Evolutionary conservation across 139 green algal genomes (phyloP).

Genomic region (Astrephomene gubernaculifera): DNA sequence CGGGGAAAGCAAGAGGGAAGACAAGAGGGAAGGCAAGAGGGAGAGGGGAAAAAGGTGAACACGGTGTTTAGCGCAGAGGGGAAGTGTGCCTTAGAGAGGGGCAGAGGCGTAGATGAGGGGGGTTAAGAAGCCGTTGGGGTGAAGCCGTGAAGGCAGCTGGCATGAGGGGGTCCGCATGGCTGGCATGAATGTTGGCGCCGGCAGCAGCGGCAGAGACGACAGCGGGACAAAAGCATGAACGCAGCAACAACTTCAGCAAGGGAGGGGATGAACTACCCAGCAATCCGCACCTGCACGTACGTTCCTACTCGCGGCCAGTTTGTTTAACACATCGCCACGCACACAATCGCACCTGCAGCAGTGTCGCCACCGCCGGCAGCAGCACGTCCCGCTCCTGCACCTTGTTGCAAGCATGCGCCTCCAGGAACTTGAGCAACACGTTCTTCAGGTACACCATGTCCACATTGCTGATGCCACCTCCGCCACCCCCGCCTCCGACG

Average conservation of each 20-base stretch:
- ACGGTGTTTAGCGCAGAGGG: not conserved
- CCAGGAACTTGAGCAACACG: slow-evolving; percentile 80
- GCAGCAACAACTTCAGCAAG: not conserved
- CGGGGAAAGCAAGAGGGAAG: not conserved
- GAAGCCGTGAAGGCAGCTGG: no score
- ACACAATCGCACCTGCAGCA: slow-evolving; percentile 57
- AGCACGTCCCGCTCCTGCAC: slow-evolving; percentile 65
- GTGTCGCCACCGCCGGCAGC: slow-evolving; percentile 71
- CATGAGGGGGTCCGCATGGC: not conserved
- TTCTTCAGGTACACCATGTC: slow-evolving; percentile 75
- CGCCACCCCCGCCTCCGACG: not conserved
- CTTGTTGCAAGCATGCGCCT: slow-evolving; percentile 55
- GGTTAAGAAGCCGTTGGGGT: no score
- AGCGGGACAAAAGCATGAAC: not conserved
- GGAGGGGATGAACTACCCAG: not conserved
- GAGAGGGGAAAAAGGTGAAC: not conserved
- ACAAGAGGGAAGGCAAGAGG: not conserved
- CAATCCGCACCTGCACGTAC: not conserved
- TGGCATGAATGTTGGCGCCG: not conserved
- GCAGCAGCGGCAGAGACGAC: not conserved
- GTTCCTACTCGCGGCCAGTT: not conserved
- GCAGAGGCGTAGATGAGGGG: no score
- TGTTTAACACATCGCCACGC: not conserved
- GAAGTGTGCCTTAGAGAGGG: no score
- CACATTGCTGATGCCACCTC: not conserved